Evolutionary conservation across 495 filamentous ascomycete species (phyloP).

Genomic region (Cryomyces minteri): DNA sequence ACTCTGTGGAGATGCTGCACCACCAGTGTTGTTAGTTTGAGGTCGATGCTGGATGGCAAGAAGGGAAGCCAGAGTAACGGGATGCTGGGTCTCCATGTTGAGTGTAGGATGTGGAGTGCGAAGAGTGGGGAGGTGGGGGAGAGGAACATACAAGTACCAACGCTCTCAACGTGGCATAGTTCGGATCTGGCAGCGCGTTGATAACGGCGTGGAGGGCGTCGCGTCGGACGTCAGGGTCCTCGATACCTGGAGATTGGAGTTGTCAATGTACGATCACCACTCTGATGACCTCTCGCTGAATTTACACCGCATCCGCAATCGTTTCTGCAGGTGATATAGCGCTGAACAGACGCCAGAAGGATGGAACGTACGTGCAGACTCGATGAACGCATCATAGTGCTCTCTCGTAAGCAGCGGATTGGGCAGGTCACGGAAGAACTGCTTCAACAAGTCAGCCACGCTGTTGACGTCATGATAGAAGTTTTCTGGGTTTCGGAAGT

Average conservation of each 20-base stretch:
- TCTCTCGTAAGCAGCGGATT: slow-evolving; percentile 71
- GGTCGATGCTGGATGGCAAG: too few relatives aligned
- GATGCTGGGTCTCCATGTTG: too few relatives aligned
- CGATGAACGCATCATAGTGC: slow-evolving; percentile 66
- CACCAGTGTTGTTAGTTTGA: background rate
- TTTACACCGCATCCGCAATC: too few relatives aligned
- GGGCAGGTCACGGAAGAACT: slow-evolving; percentile 88
- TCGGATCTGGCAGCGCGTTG: slow-evolving; percentile 83
- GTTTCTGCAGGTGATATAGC: slow-evolving; percentile 18
- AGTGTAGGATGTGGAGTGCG: too few relatives aligned
- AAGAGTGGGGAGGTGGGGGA: too few relatives aligned
- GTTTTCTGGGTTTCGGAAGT: slow-evolving; percentile 84
- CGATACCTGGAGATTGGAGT: slow-evolving; percentile 25
- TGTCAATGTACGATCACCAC: too few relatives aligned
- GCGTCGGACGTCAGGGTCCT: slow-evolving; percentile 73
- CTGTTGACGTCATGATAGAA: slow-evolving; percentile 96
- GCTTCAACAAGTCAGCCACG: slow-evolving; percentile 87
- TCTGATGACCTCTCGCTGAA: too few relatives aligned
- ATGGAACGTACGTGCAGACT: slow-evolving; percentile 52
- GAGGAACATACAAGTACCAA: too few relatives aligned
- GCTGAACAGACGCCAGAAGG: background rate
- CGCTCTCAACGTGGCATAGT: slow-evolving; percentile 90
- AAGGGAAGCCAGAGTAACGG: too few relatives aligned
- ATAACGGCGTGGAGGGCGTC: slow-evolving; percentile 87
- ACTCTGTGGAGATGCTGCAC: slow-evolving; percentile 62